Conservation (phyloP, 2,329 filamentous ascomycete species). For the Endothia cerciana region DNA sequence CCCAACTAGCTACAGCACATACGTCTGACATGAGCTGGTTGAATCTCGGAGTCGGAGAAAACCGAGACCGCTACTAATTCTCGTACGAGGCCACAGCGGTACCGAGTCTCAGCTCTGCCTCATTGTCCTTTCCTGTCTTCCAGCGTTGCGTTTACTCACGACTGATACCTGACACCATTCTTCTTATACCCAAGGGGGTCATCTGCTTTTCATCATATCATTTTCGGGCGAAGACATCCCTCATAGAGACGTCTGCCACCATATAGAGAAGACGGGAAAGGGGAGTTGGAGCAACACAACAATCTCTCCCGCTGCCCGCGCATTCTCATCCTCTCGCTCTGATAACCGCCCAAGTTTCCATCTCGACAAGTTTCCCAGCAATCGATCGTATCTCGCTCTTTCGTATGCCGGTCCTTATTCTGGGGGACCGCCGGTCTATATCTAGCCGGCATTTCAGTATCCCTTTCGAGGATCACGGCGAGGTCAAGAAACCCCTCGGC, state of each 20-base stretch:
- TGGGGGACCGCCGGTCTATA: neutral
- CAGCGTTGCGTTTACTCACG: slow-evolving; percentile 22
- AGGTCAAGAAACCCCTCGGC: neutral
- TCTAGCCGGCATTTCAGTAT: neutral
- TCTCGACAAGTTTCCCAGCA: neutral
- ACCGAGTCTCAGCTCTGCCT: neutral
- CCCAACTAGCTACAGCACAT: slow-evolving; percentile 54
- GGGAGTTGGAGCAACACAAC: neutral
- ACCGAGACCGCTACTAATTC: slow-evolving; percentile 24
- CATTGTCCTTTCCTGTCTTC: slow-evolving; percentile 1
- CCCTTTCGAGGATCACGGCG: neutral
- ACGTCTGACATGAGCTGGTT: slow-evolving; percentile 79
- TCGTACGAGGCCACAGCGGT: neutral
- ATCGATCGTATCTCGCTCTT: neutral
- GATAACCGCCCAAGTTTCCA: neutral
- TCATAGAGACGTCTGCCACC: slow-evolving; percentile 13
- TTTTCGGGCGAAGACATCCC: slow-evolving; percentile 17
- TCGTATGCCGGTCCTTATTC: neutral
- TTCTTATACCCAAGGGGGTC: slow-evolving; percentile 16
- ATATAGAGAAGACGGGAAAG: slow-evolving; percentile 16
- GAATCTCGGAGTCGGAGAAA: slow-evolving; percentile 63
- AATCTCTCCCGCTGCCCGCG: neutral
- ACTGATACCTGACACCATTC: slow-evolving; percentile 19
- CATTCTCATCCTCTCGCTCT: slow-evolving; percentile 6
- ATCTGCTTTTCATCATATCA: neutral